phyloP scores from a whole-genome alignment of 2,329 filamentous ascomycete genomes.

The Hypoxylon sp. region DNA sequence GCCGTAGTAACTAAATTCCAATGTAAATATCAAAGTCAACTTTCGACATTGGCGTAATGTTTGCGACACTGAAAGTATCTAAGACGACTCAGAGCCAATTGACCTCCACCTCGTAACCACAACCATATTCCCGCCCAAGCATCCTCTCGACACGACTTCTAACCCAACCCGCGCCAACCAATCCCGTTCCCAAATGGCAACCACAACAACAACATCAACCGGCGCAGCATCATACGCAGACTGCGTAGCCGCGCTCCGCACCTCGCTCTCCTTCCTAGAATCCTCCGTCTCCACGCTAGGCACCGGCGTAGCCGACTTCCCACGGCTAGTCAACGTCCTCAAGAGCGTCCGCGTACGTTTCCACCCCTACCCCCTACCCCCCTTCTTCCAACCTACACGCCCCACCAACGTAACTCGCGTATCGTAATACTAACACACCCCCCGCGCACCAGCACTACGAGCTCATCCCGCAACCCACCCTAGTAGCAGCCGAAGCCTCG shows the following conservation, averaged over 20 bases:
- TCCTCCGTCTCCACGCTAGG: constrained; percentile 70
- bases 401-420: background rate
- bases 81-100: background rate
- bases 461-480: constrained; percentile 85
- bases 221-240: constrained; percentile 60
- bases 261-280: constrained; percentile 71
- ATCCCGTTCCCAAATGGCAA: constrained; percentile 34
- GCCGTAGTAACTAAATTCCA: background rate
- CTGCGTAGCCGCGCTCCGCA: constrained; percentile 70
- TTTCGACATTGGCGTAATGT: background rate
- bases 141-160: background rate
- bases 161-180: background rate
- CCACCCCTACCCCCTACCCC: constrained; percentile 2
- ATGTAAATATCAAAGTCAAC: constrained; percentile 3
- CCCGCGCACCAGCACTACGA: constrained; percentile 80
- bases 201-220: constrained; percentile 28
- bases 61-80: background rate
- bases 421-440: constrained; percentile 3
- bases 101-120: too few species aligned
- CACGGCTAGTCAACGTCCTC: constrained; percentile 66
- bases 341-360: constrained; percentile 67
- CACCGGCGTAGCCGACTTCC: constrained; percentile 69
- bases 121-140: background rate
- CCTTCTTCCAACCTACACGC: background rate
- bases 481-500: constrained; percentile 84